A percentile compares a stretch with the other conserved stretches of the same genome.
phyloP scores from a whole-genome alignment of 2,329 filamentous ascomycete species.

The Colletotrichum cereale region DNA sequence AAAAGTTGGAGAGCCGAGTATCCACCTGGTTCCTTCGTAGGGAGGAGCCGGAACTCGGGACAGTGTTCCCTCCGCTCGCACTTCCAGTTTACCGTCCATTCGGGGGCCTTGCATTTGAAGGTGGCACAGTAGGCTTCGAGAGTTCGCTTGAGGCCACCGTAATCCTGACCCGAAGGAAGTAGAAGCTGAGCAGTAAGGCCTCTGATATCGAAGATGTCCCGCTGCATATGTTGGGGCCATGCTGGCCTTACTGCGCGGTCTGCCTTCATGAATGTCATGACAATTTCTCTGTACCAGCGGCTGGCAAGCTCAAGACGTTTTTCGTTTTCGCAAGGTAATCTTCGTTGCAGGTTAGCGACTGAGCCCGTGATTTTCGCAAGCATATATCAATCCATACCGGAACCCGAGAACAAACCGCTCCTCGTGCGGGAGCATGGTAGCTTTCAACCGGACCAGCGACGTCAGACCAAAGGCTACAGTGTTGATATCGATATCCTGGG shows the following conservation, averaged over 20 bases:
- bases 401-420: conserved; percentile 69
- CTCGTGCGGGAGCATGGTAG: conserved; percentile 64
- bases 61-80: conserved; percentile 57
- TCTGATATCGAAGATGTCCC: conserved; percentile 64
- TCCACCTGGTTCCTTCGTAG: conserved; percentile 51
- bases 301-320: conserved; percentile 65
- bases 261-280: conserved; percentile 65
- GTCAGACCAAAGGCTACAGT: conserved; percentile 66
- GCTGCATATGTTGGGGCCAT: conserved; percentile 69
- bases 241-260: conserved; percentile 69
- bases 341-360: conserved; percentile 14
- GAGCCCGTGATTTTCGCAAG: conserved; percentile 43
- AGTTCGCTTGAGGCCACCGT: conserved; percentile 67
- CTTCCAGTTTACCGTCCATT: conserved; percentile 66
- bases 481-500: conserved; percentile 62
- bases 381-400: conserved; percentile 54
- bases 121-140: conserved; percentile 67
- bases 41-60: conserved; percentile 67
- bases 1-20: conserved; percentile 66
- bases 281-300: conserved; percentile 65
- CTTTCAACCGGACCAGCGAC: conserved; percentile 63
- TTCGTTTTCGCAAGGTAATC: conserved; percentile 45
- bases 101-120: conserved; percentile 62
- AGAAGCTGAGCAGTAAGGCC: conserved; percentile 66
- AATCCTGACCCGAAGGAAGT: conserved; percentile 66